Evolutionary conservation across 768 basidiomycete genomes (phyloP).

Genomic region (Tulasnella sp.): DNA sequence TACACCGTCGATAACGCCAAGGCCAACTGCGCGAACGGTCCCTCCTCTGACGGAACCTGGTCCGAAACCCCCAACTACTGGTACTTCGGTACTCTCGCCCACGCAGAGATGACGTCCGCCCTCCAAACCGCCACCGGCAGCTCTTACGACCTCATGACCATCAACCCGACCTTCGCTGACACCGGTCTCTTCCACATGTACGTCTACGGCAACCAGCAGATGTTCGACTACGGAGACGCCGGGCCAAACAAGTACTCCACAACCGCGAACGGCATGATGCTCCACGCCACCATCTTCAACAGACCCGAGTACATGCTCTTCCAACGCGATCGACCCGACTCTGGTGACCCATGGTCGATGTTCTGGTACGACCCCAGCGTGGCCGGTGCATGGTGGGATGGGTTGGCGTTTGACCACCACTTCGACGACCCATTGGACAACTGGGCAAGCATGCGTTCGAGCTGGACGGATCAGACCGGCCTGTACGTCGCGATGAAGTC

Average conservation of each 20-base stretch:
- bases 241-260: conserved; percentile 92
- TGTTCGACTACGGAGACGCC: conserved; percentile 76
- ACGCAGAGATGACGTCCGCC: conserved; percentile 78
- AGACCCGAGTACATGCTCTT: conserved; percentile 67
- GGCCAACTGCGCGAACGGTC: conserved; percentile 51
- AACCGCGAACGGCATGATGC: conserved; percentile 80
- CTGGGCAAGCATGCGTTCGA: conserved; percentile 86
- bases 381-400: conserved; percentile 86
- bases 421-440: conserved; percentile 63
- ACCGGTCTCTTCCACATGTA: conserved; percentile 81
- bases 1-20: conserved; percentile 64
- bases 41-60: conserved; percentile 45
- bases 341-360: conserved; percentile 73
- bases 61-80: conserved; percentile 70
- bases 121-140: conserved; percentile 80
- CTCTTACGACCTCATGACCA: conserved; percentile 55
- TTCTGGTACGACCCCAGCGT: conserved; percentile 85
- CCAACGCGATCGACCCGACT: conserved; percentile 83
- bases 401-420: conserved; percentile 65
- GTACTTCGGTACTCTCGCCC: conserved; percentile 77
- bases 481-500: conserved; percentile 84
- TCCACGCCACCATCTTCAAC: conserved; percentile 60
- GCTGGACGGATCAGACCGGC: conserved; percentile 81
- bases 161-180: conserved; percentile 56
- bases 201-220: conserved; percentile 66